A percentile compares a stretch with the other conserved stretches of the same genome.
phyloP scores from a whole-genome alignment of 768 basidiomycete genomes.

The Rhodotorula kratochvilovae region DNA sequence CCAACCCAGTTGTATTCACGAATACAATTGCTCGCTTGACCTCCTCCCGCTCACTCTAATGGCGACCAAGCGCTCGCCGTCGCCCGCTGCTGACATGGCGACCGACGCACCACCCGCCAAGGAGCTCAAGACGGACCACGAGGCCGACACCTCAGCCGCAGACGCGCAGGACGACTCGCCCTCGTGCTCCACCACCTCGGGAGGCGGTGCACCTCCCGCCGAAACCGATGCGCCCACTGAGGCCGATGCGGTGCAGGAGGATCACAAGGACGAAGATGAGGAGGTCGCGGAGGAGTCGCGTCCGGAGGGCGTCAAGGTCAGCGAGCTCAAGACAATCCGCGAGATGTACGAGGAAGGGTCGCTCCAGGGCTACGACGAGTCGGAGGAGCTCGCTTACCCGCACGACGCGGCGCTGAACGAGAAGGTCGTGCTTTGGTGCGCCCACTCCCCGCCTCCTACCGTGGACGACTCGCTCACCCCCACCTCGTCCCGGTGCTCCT shows the following conservation, averaged over 20 bases:
- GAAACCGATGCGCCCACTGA: too few relatives aligned
- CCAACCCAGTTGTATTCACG: too few relatives aligned
- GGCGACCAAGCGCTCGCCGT: neutral
- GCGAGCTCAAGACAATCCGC: neutral
- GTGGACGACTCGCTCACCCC: neutral
- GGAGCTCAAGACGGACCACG: neutral
- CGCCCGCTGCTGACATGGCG: neutral
- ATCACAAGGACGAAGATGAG: neutral
- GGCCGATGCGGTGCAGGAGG: neutral
- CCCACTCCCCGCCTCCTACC: neutral
- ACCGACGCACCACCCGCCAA: neutral
- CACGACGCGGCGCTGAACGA: constrained; percentile 6
- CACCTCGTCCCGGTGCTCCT: neutral
- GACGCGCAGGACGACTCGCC: too few relatives aligned
- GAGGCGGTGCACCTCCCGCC: neutral
- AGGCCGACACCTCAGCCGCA: neutral
- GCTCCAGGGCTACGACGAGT: constrained; percentile 6
- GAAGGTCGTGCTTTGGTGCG: constrained; percentile 31
- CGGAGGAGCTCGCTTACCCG: constrained; percentile 4
- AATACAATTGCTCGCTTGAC: neutral
- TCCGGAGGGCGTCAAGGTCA: constrained; percentile 2
- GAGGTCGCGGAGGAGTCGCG: neutral
- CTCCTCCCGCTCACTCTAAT: neutral
- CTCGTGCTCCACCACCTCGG: neutral
- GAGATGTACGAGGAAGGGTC: neutral